phyloP scores from a whole-genome alignment of 1,284 basidiomycete species.

The Phenoliferia sp. region DNA sequence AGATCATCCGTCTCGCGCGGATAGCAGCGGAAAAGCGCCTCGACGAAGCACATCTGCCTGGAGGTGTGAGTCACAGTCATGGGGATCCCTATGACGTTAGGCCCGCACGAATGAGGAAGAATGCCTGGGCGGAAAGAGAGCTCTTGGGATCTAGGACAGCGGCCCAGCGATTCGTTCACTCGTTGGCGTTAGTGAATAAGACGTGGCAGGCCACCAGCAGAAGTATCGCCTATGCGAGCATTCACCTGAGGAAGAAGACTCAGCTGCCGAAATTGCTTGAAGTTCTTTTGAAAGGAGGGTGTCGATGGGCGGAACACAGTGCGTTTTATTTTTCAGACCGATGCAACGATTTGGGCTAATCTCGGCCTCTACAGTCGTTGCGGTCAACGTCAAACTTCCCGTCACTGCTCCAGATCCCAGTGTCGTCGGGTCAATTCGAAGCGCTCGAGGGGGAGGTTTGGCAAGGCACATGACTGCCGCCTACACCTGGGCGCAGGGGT shows the following conservation, averaged over 20 bases:
- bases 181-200: slow-evolving; percentile 1
- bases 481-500: neutral
- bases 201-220: neutral
- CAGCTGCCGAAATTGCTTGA: neutral
- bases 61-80: neutral
- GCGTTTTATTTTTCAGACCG: neutral
- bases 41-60: neutral
- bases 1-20: slow-evolving; percentile 8
- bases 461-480: neutral
- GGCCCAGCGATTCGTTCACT: slow-evolving; percentile 1
- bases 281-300: neutral
- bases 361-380: slow-evolving; percentile 1
- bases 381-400: neutral
- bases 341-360: neutral
- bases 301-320: neutral
- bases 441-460: neutral
- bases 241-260: neutral
- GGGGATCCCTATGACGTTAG: neutral
- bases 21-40: neutral
- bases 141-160: neutral
- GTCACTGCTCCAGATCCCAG: neutral
- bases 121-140: neutral
- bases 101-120: neutral
- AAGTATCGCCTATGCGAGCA: neutral
- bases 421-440: neutral